Percentiles rank a stretch among this genome's conserved stretches.
Conservation (phyloP, 129 eudicot genomes). For the Gnaphalium uliginosum region DNA sequence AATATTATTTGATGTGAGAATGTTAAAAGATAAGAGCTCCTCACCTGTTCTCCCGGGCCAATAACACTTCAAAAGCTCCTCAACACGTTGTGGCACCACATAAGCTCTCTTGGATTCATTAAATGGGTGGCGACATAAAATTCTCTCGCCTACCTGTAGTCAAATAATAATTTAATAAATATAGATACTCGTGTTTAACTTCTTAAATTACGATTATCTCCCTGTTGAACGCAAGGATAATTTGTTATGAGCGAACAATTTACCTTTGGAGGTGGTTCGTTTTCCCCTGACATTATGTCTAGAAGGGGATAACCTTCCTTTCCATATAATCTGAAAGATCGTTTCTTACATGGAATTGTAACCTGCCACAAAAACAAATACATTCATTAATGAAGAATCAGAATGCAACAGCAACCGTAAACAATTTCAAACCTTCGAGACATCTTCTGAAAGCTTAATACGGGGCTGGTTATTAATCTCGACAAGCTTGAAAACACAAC, state of each 20-base stretch:
- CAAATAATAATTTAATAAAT: neutral
- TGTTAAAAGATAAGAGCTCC: neutral
- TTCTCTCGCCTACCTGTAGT: slow-evolving; percentile 77
- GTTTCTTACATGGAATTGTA: slow-evolving; percentile 94
- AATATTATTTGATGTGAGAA: neutral
- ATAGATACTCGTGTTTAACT: neutral
- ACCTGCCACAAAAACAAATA: slow-evolving; percentile 53
- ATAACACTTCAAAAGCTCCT: slow-evolving; percentile 88
- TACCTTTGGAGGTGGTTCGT: slow-evolving; percentile 94
- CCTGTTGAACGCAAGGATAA: too few species aligned
- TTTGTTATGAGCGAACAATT: neutral
- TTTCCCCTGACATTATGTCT: slow-evolving; percentile 93
- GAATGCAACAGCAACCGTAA: neutral
- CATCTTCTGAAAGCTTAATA: slow-evolving; percentile 95
- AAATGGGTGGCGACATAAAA: slow-evolving; percentile 94
- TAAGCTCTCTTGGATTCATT: slow-evolving; percentile 93
- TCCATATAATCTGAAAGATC: slow-evolving; percentile 85
- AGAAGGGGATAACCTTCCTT: slow-evolving; percentile 90
- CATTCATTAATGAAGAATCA: neutral
- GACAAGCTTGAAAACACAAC: slow-evolving; percentile 97
- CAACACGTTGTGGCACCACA: slow-evolving; percentile 94
- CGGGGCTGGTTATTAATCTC: slow-evolving; percentile 96
- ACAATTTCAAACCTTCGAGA: slow-evolving; percentile 65
- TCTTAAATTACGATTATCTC: too few species aligned
- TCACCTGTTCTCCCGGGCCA: slow-evolving; percentile 88